A percentile compares a stretch with the other conserved stretches of the same genome.
These are phyloP conservation scores for Exophiala aquamarina DNA, from an alignment of 2,329 filamentous ascomycete genomes.

Conservation along the genomic window DNA sequence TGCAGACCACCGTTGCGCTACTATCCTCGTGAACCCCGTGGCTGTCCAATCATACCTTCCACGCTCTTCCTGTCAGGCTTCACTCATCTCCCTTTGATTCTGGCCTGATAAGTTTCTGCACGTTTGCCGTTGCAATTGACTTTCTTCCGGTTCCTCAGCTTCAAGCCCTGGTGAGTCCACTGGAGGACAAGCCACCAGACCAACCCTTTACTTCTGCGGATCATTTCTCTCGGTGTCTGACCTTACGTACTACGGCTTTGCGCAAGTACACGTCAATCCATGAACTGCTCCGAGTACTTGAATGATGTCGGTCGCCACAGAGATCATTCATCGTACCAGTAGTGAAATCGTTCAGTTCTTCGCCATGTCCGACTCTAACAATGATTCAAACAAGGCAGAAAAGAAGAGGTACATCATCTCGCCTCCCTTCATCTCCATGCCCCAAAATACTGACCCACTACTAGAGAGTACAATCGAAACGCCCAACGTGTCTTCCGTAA, in stretches of 20 bases:
- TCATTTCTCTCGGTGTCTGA: slow-evolving; percentile 12
- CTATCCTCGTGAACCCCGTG: slow-evolving; percentile 7
- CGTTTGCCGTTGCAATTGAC: slow-evolving; percentile 5
- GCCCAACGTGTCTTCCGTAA: slow-evolving; percentile 47
- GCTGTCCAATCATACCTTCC: slow-evolving; percentile 20
- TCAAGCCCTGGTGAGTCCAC: slow-evolving; percentile 5
- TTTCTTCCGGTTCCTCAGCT: slow-evolving; percentile 14
- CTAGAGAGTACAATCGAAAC: slow-evolving; percentile 41
- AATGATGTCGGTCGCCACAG: slow-evolving; percentile 29
- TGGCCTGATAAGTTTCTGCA: slow-evolving; percentile 12
- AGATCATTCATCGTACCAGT: slow-evolving; percentile 20
- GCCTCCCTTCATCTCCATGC: not conserved
- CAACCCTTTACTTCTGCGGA: slow-evolving; percentile 20
- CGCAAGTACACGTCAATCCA: slow-evolving; percentile 11
- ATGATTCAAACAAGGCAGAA: slow-evolving; percentile 31
- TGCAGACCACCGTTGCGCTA: slow-evolving; percentile 22
- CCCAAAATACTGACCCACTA: slow-evolving; percentile 11
- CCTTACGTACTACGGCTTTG: slow-evolving; percentile 21
- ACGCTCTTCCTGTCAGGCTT: slow-evolving; percentile 8
- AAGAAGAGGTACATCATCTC: slow-evolving; percentile 28
- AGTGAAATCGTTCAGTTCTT: slow-evolving; percentile 16
- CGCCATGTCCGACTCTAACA: slow-evolving; percentile 32
- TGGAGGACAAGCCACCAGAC: slow-evolving; percentile 10
- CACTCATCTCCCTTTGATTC: slow-evolving; percentile 17
- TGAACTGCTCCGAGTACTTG: slow-evolving; percentile 22